phyloP scores from a whole-genome alignment of 768 basidiomycete species.

The Scleroderma citrinum region DNA sequence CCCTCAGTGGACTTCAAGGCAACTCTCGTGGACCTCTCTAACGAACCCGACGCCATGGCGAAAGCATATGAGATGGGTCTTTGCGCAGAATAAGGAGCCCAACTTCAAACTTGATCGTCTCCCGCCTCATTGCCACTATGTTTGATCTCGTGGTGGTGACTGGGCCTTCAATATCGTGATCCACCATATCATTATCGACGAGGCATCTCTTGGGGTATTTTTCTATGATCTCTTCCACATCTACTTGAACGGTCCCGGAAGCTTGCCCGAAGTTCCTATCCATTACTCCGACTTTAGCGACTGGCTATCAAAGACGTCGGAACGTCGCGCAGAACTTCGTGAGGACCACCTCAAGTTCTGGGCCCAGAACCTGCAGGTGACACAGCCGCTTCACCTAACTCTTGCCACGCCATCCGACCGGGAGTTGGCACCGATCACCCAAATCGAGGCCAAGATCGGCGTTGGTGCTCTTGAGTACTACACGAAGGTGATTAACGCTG shows the following conservation, averaged over 20 bases:
- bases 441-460: conserved; percentile 16
- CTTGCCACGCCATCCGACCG: conserved; percentile 22
- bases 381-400: conserved; percentile 12
- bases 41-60: conserved; percentile 16
- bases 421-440: conserved; percentile 24
- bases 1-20: conserved; percentile 21
- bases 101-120: conserved; percentile 22
- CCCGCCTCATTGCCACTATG: conserved; percentile 20
- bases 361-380: conserved; percentile 11
- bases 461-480: conserved; percentile 13
- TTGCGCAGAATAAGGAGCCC: conserved; percentile 12
- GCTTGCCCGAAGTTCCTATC: conserved; percentile 17
- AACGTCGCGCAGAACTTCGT: conserved; percentile 22
- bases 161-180: conserved; percentile 27
- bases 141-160: conserved; percentile 15
- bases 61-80: conserved; percentile 28
- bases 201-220: conserved; percentile 25
- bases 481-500: conserved; percentile 12
- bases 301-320: conserved; percentile 23
- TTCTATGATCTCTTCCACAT: conserved; percentile 25
- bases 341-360: conserved; percentile 22
- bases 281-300: conserved; percentile 15
- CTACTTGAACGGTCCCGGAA: conserved; percentile 22
- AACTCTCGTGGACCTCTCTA: conserved; percentile 21
- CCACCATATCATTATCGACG: conserved; percentile 28